Base-by-base conservation (phyloP, 2,329 filamentous ascomycete species). In the Colletotrichum tropicale region DNA sequence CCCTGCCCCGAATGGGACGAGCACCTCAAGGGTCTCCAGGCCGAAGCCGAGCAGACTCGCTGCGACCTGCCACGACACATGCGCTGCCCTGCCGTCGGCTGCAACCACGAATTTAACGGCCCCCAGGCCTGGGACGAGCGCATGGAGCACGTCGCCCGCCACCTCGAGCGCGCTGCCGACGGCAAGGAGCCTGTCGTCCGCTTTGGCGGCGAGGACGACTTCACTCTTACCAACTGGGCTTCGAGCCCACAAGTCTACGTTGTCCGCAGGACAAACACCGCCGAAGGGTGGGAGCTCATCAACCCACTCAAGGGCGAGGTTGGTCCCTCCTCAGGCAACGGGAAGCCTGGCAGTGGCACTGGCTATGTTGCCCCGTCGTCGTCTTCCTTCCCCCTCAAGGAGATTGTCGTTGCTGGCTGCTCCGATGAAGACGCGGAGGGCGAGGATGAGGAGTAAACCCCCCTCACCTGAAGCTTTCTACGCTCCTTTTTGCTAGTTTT, bases 61-160 rank as follows among this genome's bases (percentile, higher is more conserved):
- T 91, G 95, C 32, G 80, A 87, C 4, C 85, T 93, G 0, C 96
- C 96, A 0, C 83, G 81, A 0, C 84, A 86, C 52, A 93, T 93
- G 82, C 76, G 77, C 4, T 96, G 95, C 80, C 89, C 93, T 0
- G 91, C 91, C 3, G 79, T 81, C 0, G 91, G 90, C 76, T 98
- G 96, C 82, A 80, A 77, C 2, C 66, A 74, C 13, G 82, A 83
- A 1, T 98, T 98, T 80, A 82, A 87, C 8, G 94, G 94, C 0
- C 76, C 82, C 0, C 89, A 87, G 8, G 91, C 91, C 13, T 98
- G 96, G 96, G 94, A 97, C 74, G 89, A 93, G 73, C 89, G 94
- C 28, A 95, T 98, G 92, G 96, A 98, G 83, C 96, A 98, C 84
- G 91, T 98, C 4, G 95, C 94, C 0, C 89, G 91, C 74, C 96